Evolutionary conservation across 352 stramenopile genomes (phyloP).

Genomic region (Globisporangium sylvaticum): DNA sequence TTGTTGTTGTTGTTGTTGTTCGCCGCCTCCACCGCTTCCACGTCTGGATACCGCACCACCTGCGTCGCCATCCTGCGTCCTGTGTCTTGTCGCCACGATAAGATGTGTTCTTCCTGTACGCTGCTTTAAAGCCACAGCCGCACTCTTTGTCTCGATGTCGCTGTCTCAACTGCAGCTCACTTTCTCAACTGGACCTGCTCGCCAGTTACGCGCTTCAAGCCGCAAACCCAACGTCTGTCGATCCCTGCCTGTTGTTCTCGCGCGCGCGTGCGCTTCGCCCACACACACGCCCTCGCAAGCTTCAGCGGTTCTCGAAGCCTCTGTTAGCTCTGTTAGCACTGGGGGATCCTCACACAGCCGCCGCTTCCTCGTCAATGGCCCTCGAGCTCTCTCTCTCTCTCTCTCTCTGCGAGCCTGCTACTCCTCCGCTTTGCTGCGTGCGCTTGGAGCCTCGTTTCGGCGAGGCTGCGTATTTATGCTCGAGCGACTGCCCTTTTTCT

Average conservation of each 20-base stretch:
- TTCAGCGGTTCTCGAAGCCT: neutral
- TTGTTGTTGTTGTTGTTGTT: slow-evolving; percentile 1
- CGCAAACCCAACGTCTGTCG: neutral
- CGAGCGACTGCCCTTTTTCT: neutral
- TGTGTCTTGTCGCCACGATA: neutral
- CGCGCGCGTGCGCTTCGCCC: neutral
- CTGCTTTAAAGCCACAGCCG: no score
- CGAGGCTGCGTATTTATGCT: neutral
- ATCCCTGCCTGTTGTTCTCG: no score
- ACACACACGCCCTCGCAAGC: no score
- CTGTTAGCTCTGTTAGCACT: neutral
- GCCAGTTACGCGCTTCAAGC: neutral
- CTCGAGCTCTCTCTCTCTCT: neutral
- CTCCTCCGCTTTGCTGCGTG: neutral
- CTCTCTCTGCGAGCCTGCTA: no score
- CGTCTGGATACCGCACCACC: slow-evolving; percentile 11
- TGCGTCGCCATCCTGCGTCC: slow-evolving; percentile 1
- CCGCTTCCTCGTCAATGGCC: neutral
- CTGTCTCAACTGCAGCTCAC: neutral
- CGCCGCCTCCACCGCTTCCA: neutral
- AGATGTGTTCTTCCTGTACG: no score
- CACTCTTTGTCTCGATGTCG: neutral
- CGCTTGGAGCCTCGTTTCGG: neutral
- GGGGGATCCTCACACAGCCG: neutral
- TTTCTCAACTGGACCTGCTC: neutral